Evolutionary conservation across 2,329 filamentous ascomycete species (phyloP), one percentile per base, ranked within the genome.

Genomic region (Fusarium miscanthi): DNA sequence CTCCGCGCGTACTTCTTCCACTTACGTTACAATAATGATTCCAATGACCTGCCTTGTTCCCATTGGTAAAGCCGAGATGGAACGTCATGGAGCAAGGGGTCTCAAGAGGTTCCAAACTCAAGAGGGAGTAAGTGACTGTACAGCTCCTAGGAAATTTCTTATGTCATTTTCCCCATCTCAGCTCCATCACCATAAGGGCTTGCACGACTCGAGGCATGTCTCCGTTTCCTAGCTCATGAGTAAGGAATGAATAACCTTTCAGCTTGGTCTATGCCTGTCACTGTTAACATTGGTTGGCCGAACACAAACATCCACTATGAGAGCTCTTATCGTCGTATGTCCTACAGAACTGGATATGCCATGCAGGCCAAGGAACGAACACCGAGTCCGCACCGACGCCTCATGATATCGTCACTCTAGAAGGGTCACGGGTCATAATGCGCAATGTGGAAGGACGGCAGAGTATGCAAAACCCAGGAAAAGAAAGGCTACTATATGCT

Each of bases 401-500:
- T 63, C 35, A 19, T 56, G 23, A 37, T 38, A 45, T 58, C 25
- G 27, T 54, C 59, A 54, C 49, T 35, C 6, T 30, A 25, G 11
- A 59, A 25, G 41, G 30, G 49, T 54, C 38, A 68, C 58, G 38
- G 25, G 33, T 14, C 41, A 52, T 27, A 25, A 31, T 49, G 42
- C 27, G n/a, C 49, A 57, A 60, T 41, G 60, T 37, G 30, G 19
- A 59, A 65, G 23, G 25, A n/a, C 25, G 51, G 23, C 33, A 25
- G 41, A 66, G 27, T 33, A 14, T 51, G 49, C 41, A 41, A 41
- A 63, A 52, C 45, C 30, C 31, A 69, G 59, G 54, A 66, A 74
- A 70, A 59, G 61, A 69, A 74, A 74, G 73, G 75, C 75, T 74
- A 69, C 59, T 71, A 51, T 56, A 72, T 69, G 73, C 73, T 73